Percentiles rank a stretch among this genome's conserved stretches.
phyloP scores from a whole-genome alignment of 2,329 filamentous ascomycete genomes.

The Pyrenochaeta sp. region DNA sequence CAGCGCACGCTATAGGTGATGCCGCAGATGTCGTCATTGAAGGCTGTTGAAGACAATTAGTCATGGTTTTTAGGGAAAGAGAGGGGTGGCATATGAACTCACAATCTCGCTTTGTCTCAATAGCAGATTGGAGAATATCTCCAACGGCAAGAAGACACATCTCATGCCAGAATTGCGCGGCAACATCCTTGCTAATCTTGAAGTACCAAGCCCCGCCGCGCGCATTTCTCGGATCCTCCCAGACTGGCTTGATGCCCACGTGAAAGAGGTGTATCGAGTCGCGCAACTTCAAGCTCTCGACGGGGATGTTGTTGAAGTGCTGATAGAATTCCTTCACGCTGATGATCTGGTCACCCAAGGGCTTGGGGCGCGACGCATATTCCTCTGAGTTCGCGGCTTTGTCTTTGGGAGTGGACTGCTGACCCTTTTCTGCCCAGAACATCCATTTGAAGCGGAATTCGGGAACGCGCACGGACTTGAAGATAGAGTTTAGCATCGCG shows the following conservation, averaged over 20 bases:
- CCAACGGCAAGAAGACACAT: constrained; percentile 84
- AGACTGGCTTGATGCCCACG: constrained; percentile 80
- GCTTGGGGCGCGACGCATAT: constrained; percentile 58
- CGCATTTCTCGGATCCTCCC: constrained; percentile 87
- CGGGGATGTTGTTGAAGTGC: constrained; percentile 75
- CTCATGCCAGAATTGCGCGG: constrained; percentile 80
- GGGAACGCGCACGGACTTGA: constrained; percentile 57
- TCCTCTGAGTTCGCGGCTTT: constrained; percentile 35
- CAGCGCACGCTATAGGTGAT: constrained; percentile 88
- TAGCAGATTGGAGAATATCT: constrained; percentile 77
- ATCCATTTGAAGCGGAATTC: constrained; percentile 62
- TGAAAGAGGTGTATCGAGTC: constrained; percentile 79
- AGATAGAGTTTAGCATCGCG: constrained; percentile 68
- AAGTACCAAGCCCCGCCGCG: constrained; percentile 93
- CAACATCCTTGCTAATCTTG: constrained; percentile 78
- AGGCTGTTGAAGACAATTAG: constrained; percentile 35
- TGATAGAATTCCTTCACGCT: constrained; percentile 60
- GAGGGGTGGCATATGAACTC: constrained; percentile 38
- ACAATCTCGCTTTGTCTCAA: constrained; percentile 70
- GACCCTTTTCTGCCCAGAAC: constrained; percentile 60
- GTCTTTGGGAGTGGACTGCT: constrained; percentile 36
- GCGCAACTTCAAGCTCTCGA: constrained; percentile 74
- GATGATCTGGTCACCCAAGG: constrained; percentile 54
- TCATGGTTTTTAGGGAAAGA: neutral
- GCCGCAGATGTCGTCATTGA: constrained; percentile 85